Percentiles rank a stretch among this genome's conserved stretches.
phyloP scores from a whole-genome alignment of 768 basidiomycete genomes.

The Cystofilobasidium macerans region DNA sequence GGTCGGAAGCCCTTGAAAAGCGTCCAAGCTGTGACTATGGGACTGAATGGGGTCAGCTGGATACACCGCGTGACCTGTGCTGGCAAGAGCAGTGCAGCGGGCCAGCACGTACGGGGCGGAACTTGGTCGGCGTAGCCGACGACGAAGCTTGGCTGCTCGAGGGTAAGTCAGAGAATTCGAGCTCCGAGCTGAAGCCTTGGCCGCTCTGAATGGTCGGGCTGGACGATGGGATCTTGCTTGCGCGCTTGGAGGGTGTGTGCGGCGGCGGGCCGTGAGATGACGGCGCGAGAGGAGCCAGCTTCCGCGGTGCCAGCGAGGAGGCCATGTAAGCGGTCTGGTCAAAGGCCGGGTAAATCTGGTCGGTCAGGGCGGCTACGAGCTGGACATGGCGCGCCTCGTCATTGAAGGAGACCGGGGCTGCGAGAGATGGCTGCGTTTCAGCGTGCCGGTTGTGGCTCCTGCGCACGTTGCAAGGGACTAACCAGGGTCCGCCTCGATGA shows the following conservation, averaged over 20 bases:
- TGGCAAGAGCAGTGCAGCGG: too few species aligned
- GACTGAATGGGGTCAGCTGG: not conserved
- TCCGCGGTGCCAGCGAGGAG: not conserved
- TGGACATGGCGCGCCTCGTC: not conserved
- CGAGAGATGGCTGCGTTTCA: not conserved
- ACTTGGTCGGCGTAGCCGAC: not conserved
- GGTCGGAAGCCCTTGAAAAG: not conserved
- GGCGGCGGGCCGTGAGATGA: not conserved
- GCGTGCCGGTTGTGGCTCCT: too few species aligned
- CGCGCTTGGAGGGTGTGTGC: not conserved
- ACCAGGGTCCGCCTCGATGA: not conserved
- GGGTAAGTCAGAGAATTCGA: conserved; percentile 1
- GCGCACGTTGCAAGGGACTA: not conserved
- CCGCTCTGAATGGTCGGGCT: not conserved
- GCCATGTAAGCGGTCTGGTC: not conserved
- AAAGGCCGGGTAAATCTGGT: not conserved
- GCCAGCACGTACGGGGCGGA: not conserved
- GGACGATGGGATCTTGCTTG: not conserved
- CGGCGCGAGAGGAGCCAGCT: not conserved
- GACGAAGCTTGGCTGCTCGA: not conserved
- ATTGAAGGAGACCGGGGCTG: not conserved
- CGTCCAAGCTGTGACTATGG: not conserved
- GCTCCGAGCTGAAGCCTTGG: conserved; percentile 1
- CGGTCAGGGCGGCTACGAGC: not conserved
- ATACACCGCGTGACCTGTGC: too few species aligned